Percentiles rank a stretch among this genome's conserved stretches.
phyloP scores from a whole-genome alignment of 192 early-diverging fungal genomes.

The Geranomyces variabilis region DNA sequence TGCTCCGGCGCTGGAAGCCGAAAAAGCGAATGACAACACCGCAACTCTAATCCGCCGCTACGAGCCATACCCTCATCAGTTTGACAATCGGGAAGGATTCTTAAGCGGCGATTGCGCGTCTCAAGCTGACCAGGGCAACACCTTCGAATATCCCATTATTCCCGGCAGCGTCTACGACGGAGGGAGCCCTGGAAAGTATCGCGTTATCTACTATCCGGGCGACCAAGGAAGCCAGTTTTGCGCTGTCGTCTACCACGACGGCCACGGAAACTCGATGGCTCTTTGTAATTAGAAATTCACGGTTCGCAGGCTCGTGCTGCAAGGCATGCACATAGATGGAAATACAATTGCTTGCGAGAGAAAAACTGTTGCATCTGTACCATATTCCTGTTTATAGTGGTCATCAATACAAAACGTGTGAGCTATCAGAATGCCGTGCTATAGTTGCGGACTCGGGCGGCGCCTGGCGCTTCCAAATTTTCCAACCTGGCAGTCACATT shows the following conservation, averaged over 20 bases:
- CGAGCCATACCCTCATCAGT: slow-evolving; percentile 7
- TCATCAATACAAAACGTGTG: too few species aligned
- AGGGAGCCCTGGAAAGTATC: slow-evolving; percentile 6
- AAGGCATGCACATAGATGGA: too few species aligned
- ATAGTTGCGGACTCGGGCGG: too few species aligned
- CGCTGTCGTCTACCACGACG: slow-evolving; percentile 10
- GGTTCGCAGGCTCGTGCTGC: too few species aligned
- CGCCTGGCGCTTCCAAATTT: too few species aligned
- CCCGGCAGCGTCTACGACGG: slow-evolving; percentile 15
- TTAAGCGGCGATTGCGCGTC: neutral
- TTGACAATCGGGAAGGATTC: slow-evolving; percentile 12
- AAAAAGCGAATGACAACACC: too few species aligned
- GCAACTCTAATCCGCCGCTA: neutral
- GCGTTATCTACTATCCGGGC: neutral
- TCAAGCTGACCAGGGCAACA: neutral
- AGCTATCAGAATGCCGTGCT: too few species aligned
- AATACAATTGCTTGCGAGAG: too few species aligned
- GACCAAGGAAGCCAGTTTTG: neutral
- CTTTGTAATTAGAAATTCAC: neutral
- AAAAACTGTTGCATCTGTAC: too few species aligned
- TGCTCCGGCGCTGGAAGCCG: too few species aligned
- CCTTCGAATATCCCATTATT: slow-evolving; percentile 1
- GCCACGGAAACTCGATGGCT: slow-evolving; percentile 1
- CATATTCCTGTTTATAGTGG: too few species aligned
- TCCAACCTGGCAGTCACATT: too few species aligned